A percentile compares a stretch with the other conserved stretches of the same genome.
Conservation (phyloP, 2,329 filamentous ascomycete species). For the Lecanoromycetidae sp. region DNA sequence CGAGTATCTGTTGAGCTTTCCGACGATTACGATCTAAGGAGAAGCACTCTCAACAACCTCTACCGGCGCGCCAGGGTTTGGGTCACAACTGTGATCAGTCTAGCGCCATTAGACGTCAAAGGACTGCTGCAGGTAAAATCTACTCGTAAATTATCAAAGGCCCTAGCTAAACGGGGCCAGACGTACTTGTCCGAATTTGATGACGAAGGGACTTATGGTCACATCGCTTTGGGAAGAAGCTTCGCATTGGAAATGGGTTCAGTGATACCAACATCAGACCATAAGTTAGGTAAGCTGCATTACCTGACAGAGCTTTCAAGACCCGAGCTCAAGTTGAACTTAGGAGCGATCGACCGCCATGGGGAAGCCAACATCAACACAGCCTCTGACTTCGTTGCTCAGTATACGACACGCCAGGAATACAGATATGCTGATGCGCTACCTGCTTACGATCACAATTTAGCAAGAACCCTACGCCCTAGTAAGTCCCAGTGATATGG, state of each 20-base stretch:
- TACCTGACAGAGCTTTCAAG: background rate
- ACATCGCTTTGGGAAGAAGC: constrained; percentile 82
- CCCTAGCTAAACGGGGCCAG: constrained; percentile 28
- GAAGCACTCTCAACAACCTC: constrained; percentile 64
- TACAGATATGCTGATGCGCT: constrained; percentile 77
- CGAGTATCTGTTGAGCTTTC: constrained; percentile 81
- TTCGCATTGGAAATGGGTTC: constrained; percentile 91
- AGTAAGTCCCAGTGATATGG: constrained; percentile 25
- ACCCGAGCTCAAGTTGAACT: background rate
- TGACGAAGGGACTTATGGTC: constrained; percentile 79
- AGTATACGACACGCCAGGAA: constrained; percentile 93
- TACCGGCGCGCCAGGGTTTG: constrained; percentile 66
- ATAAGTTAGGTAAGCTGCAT: constrained; percentile 49
- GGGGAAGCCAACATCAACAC: constrained; percentile 71
- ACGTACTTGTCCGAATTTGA: constrained; percentile 94
- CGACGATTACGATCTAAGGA: constrained; percentile 76
- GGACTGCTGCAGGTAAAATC: constrained; percentile 56
- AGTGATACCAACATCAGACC: constrained; percentile 72
- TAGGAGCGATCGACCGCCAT: constrained; percentile 59
- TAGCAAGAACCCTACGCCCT: constrained; percentile 49
- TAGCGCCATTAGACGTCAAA: constrained; percentile 87
- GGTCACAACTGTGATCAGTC: constrained; percentile 67
- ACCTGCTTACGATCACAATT: constrained; percentile 55
- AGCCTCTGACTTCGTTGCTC: constrained; percentile 88
- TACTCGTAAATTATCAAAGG: background rate